Base-by-base conservation (phyloP, 495 filamentous ascomycete genomes). In the Neurospora cerealis region DNA sequence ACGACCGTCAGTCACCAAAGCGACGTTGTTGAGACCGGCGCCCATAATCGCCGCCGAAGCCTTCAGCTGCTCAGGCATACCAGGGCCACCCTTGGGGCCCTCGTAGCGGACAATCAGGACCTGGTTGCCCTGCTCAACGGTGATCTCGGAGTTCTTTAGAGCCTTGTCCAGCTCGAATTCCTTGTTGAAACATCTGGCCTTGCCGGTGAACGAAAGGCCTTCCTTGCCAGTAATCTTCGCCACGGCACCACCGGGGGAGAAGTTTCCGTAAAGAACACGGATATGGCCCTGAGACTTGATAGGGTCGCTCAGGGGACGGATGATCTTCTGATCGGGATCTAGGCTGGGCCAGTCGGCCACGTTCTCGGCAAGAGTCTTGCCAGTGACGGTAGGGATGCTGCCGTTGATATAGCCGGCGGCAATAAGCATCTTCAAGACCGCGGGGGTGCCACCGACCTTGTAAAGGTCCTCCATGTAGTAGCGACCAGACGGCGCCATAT, bases 201-300 rank as follows among this genome's bases (percentile, higher is more conserved):
- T 89, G 69, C 96, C 96, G 0, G 87, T 91, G 82, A 99, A 99
- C 8, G 81, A 81, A 17, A 91, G 85, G 6, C 96, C 96, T 82
- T 99, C 96, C 80, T 97, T 98, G 24, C 96, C 96, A 0, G 96
- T 99, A 81, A 99, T 99, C 85, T 99, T 99, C 74, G 96, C 95
- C 4, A 99, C 96, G 10, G 96, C 92, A 41, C 96, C 96, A 41
- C 91, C 92, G 1, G 96, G 96, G 3, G 95, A 92, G 44, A 99
- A 88, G 82, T 98, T 98, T 44, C 96, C 96, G 69, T 88, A 88
- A 11, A 99, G 87, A 69, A 99, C 92, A 78, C 96, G 93, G 69
- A 99, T 85, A 80, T 99, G 96, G 48, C 96, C 96, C 11, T 91
- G 93, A 2, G 84, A 69, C 81, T 97, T 98, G 85, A 98, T 97